Base-by-base conservation (phyloP, 306 rosid genomes). In the Leucaena leucocephala region DNA sequence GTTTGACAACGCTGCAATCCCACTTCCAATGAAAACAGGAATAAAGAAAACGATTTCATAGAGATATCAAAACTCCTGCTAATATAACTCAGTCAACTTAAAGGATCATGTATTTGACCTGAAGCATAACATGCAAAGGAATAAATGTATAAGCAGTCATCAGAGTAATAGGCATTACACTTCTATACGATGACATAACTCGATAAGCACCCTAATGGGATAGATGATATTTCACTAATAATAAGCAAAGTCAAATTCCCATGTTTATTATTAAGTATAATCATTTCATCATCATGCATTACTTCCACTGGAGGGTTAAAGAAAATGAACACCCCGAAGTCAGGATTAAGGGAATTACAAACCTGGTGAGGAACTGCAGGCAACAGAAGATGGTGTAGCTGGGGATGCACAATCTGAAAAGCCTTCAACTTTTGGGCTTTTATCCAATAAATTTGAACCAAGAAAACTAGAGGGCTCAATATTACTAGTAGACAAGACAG, bases 341-440 rank as follows among this genome's bases (percentile, higher is more conserved):
- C 8, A 17, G 57, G 57, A 43, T 34, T 13, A 27, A 45, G 21
- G n/a, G 35, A 5, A 44, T 45, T 44, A 72, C 68, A 59, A 81
- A 96, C 99, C 99, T 80, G 98, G 93, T 13, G 97, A 93, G 78
- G 99, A 93, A 84, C 99, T 96, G 84, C 97, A 96, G 55, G 93
- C 94, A 86, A 93, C 91, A 80, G 99, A 90, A 68, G 98, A 96
- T 77, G 99, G 99, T 57, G 98, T 96, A 36, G 97, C 92, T 68
- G 99, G 99, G 45, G 98, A 96, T 72, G 93, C 91, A 82, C 97
- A 93, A 57, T 86, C 97, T 14, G 92, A 82, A 72, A 90, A 88
- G 40, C 87, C 89, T 6, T 74, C 39, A 9, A 84, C 81, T 79
- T 87, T 83, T 0, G 97, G 97, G 78, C 94, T 93, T 87, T 89